These are phyloP conservation scores for Verticillium albo-atrum DNA, from an alignment of 2,329 filamentous ascomycete genomes.

Conservation along the genomic window DNA sequence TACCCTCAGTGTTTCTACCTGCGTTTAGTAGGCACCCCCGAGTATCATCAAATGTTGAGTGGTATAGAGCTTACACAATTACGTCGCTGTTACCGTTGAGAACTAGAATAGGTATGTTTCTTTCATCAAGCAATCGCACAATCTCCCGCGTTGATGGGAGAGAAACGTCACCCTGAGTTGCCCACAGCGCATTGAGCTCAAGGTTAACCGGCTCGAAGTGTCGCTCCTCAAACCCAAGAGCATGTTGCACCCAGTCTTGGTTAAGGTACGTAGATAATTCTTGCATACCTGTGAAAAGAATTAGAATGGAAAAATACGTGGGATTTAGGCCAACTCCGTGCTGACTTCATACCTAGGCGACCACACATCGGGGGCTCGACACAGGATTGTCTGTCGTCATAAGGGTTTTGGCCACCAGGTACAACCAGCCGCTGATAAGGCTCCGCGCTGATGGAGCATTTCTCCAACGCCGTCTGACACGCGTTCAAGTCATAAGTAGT, in stretches of 20 bases:
- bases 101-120: background rate
- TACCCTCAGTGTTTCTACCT: background rate
- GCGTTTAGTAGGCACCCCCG: background rate
- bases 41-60: background rate
- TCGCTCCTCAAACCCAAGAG: background rate
- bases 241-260: background rate
- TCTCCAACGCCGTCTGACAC: background rate
- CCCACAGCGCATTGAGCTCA: background rate
- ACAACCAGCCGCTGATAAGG: background rate
- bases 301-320: too few relatives aligned
- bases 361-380: background rate
- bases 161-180: background rate
- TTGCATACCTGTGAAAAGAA: background rate
- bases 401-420: constrained; percentile 2
- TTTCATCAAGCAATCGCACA: background rate
- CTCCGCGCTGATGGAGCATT: background rate
- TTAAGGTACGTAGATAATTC: background rate
- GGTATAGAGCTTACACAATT: background rate
- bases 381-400: constrained; percentile 2
- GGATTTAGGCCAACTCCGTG: too few relatives aligned
- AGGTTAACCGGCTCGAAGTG: background rate
- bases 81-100: constrained; percentile 5
- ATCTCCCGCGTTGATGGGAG: background rate
- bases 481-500: background rate
- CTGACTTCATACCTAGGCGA: background rate